Percentiles rank a stretch among this genome's conserved stretches.
Conservation (phyloP, 257 asterid species). For the Solanum tarijense region DNA sequence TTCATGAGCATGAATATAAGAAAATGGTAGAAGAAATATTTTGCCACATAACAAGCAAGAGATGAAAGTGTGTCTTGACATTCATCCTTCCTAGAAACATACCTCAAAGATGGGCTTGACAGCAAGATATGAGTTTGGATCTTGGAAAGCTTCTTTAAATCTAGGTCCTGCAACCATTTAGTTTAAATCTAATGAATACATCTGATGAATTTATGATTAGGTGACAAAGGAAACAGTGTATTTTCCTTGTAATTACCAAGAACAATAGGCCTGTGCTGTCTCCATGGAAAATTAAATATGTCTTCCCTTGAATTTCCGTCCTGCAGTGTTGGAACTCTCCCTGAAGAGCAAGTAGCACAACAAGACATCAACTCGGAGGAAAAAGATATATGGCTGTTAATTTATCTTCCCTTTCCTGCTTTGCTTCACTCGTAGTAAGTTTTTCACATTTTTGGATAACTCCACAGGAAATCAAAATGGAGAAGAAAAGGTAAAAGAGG, state of each 20-base stretch:
- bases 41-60: background rate
- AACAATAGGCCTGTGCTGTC: conserved; percentile 68
- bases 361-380: conserved; percentile 4
- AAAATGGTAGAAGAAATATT: background rate
- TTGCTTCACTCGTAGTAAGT: background rate
- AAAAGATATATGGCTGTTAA: background rate
- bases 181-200: background rate
- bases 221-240: background rate
- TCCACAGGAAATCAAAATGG: background rate
- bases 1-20: background rate
- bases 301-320: conserved; percentile 87
- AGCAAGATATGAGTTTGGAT: conserved; percentile 69
- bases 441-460: background rate
- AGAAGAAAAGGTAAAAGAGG: background rate
- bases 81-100: conserved; percentile 6
- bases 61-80: background rate
- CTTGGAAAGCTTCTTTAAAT: conserved; percentile 95
- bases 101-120: conserved; percentile 94
- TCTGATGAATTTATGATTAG: background rate
- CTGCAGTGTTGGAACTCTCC: conserved; percentile 83
- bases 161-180: conserved; percentile 60
- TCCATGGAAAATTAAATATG: conserved; percentile 76
- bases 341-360: conserved; percentile 33
- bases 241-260: conserved; percentile 46
- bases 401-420: background rate